These are phyloP conservation scores for Candida dajiaensis DNA, from an alignment of 805 yeast species.

Conservation along the genomic window DNA sequence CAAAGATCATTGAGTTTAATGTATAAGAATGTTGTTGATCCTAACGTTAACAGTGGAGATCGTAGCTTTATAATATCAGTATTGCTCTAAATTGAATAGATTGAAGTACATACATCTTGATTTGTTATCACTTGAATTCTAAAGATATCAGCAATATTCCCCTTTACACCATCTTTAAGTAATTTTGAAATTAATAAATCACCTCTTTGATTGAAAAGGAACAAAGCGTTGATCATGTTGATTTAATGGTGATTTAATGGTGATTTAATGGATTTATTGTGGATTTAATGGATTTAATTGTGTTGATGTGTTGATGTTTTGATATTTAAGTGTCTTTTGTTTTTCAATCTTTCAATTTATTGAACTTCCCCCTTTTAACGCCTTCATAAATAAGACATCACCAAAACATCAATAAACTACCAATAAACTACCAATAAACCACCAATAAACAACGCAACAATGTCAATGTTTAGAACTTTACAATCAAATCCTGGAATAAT, in stretches of 20 bases:
- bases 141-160: slow-evolving; percentile 81
- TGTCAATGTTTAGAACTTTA: slow-evolving; percentile 44
- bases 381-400: too few species aligned
- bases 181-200: slow-evolving; percentile 75
- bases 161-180: slow-evolving; percentile 67
- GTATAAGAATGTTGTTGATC: slow-evolving; percentile 87
- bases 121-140: slow-evolving; percentile 85
- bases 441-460: slow-evolving; percentile 10
- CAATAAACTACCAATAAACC: too few species aligned
- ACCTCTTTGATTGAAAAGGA: slow-evolving; percentile 73
- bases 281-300: too few species aligned
- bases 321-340: too few species aligned
- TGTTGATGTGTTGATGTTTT: too few species aligned
- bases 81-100: too few species aligned
- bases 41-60: slow-evolving; percentile 76
- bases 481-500: slow-evolving; percentile 41
- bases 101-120: slow-evolving; percentile 39
- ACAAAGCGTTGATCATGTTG: slow-evolving; percentile 83
- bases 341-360: too few species aligned
- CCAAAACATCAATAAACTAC: too few species aligned
- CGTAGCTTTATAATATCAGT: slow-evolving; percentile 27
- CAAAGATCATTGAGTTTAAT: slow-evolving; percentile 59
- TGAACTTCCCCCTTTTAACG: too few species aligned
- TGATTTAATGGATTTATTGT: too few species aligned
- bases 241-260: too few species aligned